Percentiles rank a stretch among this genome's conserved stretches.
phyloP scores from a whole-genome alignment of 306 rosid genomes.

The Cyamopsis tetragonoloba region DNA sequence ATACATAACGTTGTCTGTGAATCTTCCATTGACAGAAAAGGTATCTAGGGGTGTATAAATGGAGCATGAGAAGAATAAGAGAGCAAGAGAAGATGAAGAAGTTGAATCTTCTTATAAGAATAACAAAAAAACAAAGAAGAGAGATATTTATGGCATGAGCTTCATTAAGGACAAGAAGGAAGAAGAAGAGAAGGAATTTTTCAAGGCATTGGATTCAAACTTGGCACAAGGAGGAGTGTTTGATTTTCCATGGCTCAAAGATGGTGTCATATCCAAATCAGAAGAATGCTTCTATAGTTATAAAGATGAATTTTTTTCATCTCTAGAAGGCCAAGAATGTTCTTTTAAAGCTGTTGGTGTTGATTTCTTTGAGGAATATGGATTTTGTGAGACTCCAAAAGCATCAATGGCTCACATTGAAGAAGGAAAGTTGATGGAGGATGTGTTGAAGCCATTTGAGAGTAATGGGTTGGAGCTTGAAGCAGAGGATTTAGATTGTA shows the following conservation, averaged over 20 bases:
- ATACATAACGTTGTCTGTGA: neutral
- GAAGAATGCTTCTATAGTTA: constrained; percentile 46
- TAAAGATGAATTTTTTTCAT: constrained; percentile 58
- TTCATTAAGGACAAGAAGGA: constrained; percentile 17
- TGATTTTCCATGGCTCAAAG: constrained; percentile 95
- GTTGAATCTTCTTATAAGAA: constrained; percentile 8
- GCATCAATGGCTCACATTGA: constrained; percentile 32
- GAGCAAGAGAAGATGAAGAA: constrained; percentile 47
- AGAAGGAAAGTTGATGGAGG: constrained; percentile 35
- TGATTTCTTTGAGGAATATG: constrained; percentile 35
- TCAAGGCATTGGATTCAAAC: constrained; percentile 26
- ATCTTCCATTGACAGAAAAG: constrained; percentile 25
- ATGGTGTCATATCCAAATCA: constrained; percentile 57
- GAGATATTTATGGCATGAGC: constrained; percentile 25
- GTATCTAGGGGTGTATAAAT: constrained; percentile 10
- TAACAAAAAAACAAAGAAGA: constrained; percentile 34
- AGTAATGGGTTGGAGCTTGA: constrained; percentile 38
- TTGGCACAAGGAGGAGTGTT: constrained; percentile 59
- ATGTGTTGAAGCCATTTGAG: constrained; percentile 34
- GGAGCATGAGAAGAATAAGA: constrained; percentile 48
- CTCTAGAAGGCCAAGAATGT: constrained; percentile 25
- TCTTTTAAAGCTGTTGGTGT: constrained; percentile 12
- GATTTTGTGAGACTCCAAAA: constrained; percentile 32
- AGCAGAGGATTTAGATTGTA: constrained; percentile 50
- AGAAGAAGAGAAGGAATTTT: constrained; percentile 25